Evolutionary conservation across 1,284 basidiomycete species (phyloP), one percentile per base, ranked within the genome.

Genomic region (Austroboletus niveus): DNA sequence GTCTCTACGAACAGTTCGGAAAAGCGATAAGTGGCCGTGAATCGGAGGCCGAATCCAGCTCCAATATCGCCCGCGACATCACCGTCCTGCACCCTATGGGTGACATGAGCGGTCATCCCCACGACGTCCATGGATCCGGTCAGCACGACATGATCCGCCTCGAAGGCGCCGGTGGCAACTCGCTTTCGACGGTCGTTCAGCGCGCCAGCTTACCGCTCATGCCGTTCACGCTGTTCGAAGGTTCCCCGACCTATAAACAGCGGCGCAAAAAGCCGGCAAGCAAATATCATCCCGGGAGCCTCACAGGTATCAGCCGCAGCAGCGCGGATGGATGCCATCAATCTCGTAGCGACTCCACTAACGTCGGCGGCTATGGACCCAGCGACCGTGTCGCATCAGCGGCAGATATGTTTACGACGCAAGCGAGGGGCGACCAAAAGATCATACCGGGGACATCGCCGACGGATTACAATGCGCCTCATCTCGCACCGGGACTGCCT

Each of bases 1-100:
- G 84, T 55, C 77, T 96, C 30, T 95, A 87, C 66, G 92, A 95
- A 62, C 92, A 96, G 67, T 94, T 94, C 68, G 65, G 66, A 20
- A 81, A 83, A 64, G 72, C 79, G 39, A 72, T 81, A 36, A 72
- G 75, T 14, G 68, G 75, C 52, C 76, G 85, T 43, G 73, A 65
- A 6, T 35, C 46, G 9, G 66, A 67, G 15, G 51, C 40, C 56
- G 75, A 84, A 67, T 66, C 80, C 51, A 72, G 74, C 48, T 71
- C 84, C 36, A 72, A 74, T 20, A 65, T 72, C 30, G 75, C 76
- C 0, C 75, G 75, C 47, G 76, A 78, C 53, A 66, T 55, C 1
- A 49, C 54, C 57, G 49, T 60, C 39, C 39, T 58, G 1, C 54
- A 45, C 12, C 11, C 58, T 24, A 34, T 51, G n/a, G 52, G 46